A percentile compares a stretch with the other conserved stretches of the same genome.
Evolutionary conservation across 2,329 filamentous ascomycete species (phyloP).

Genomic region (Cytospora leucostoma): DNA sequence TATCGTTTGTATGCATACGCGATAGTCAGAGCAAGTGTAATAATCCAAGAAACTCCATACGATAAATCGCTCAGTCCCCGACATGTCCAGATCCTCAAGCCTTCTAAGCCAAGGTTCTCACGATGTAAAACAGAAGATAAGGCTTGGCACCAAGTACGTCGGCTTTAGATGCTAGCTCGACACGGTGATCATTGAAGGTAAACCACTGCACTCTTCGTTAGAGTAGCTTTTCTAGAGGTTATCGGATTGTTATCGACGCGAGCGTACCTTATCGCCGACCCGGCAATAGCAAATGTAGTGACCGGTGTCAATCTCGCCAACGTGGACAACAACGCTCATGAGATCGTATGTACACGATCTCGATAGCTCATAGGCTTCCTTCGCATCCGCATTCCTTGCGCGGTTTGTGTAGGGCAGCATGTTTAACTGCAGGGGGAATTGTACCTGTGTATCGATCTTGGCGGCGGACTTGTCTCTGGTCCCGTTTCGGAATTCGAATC

Average conservation of each 20-base stretch:
- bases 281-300: constrained; percentile 91
- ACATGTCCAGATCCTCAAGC: not conserved
- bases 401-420: constrained; percentile 86
- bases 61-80: constrained; percentile 14
- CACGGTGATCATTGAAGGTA: constrained; percentile 92
- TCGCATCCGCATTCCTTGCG: constrained; percentile 52
- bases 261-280: constrained; percentile 68
- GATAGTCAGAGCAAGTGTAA: constrained; percentile 3
- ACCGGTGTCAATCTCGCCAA: constrained; percentile 88
- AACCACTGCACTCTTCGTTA: constrained; percentile 68
- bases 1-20: constrained; percentile 15
- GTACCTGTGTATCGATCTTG: constrained; percentile 85
- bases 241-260: not conserved
- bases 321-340: constrained; percentile 86
- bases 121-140: constrained; percentile 87
- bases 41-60: constrained; percentile 17
- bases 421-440: constrained; percentile 84
- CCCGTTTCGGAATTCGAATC: constrained; percentile 73
- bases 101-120: constrained; percentile 57
- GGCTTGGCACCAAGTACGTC: constrained; percentile 86
- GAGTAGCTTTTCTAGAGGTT: not conserved
- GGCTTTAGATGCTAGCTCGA: constrained; percentile 78
- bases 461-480: constrained; percentile 68
- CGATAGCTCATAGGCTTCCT: constrained; percentile 56
- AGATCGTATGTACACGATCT: constrained; percentile 81